Percentiles rank a stretch among this genome's conserved stretches.
Conservation (phyloP, 805 yeast genomes). For the Lachancea sp. region DNA sequence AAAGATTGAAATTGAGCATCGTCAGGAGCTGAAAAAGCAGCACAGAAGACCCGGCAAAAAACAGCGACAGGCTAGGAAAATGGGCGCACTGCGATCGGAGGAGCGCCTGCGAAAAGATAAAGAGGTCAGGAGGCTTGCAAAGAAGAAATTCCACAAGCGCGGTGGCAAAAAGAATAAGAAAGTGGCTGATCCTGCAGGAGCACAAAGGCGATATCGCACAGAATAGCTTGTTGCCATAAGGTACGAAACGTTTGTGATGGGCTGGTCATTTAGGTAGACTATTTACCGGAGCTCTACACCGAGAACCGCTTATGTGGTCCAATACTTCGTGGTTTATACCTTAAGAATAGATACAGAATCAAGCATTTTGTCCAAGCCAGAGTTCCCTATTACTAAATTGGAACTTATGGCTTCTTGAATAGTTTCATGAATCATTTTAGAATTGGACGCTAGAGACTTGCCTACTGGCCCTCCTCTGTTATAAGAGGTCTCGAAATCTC, state of each 20-base stretch:
- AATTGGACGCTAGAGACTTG: slow-evolving; percentile 23
- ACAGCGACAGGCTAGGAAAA: slow-evolving; percentile 27
- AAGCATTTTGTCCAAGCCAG: slow-evolving; percentile 4
- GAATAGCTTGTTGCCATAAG: background rate
- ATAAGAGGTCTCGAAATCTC: slow-evolving; percentile 29
- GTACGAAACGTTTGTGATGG: background rate
- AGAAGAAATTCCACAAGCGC: slow-evolving; percentile 32
- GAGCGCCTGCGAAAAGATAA: slow-evolving; percentile 22
- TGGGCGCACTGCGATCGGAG: slow-evolving; percentile 19
- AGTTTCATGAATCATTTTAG: slow-evolving; percentile 16
- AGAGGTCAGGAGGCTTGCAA: slow-evolving; percentile 24
- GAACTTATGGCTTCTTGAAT: slow-evolving; percentile 15
- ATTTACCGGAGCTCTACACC: no score
- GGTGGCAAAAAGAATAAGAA: slow-evolving; percentile 35
- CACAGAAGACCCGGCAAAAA: slow-evolving; percentile 30
- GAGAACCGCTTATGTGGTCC: background rate
- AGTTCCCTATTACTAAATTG: slow-evolving; percentile 8
- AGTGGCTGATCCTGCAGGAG: slow-evolving; percentile 12
- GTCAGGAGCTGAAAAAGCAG: slow-evolving; percentile 13
- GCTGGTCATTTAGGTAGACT: background rate
- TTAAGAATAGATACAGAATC: slow-evolving; percentile 5
- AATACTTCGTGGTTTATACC: slow-evolving; percentile 1
- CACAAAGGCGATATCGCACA: slow-evolving; percentile 12
- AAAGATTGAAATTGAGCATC: slow-evolving; percentile 12
- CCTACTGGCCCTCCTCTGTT: slow-evolving; percentile 35